phyloP scores from a whole-genome alignment of 1,284 basidiomycete species.

The Ceratobasidium sp. region DNA sequence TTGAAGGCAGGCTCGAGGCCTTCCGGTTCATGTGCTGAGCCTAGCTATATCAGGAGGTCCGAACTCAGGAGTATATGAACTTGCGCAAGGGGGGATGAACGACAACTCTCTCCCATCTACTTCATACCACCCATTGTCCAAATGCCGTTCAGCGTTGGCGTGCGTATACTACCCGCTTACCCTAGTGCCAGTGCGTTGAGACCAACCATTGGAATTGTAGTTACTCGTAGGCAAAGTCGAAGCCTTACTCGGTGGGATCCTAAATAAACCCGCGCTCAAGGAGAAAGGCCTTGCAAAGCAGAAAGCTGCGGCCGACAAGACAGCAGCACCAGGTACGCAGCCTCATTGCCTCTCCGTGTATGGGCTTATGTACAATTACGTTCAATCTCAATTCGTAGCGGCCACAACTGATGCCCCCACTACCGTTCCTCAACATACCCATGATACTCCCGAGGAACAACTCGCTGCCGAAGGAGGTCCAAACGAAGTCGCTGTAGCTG shows the following conservation, averaged over 20 bases:
- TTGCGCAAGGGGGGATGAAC: neutral
- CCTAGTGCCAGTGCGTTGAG: neutral
- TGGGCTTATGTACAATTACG: neutral
- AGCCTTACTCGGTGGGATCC: neutral
- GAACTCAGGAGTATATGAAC: neutral
- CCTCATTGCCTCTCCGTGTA: neutral
- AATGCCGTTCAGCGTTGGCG: conserved; percentile 12
- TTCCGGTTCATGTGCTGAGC: no score
- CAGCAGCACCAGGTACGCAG: neutral
- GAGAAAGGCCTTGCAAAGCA: conserved; percentile 27
- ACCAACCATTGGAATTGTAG: neutral
- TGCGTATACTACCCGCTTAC: neutral
- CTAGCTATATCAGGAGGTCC: neutral
- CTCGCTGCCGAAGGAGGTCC: conserved; percentile 23
- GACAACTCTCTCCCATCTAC: neutral
- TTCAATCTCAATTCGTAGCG: neutral
- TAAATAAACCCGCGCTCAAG: conserved; percentile 9
- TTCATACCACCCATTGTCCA: neutral
- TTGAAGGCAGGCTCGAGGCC: no score
- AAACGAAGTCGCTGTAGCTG: neutral
- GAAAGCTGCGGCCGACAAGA: conserved; percentile 21
- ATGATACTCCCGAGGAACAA: conserved; percentile 9
- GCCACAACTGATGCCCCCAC: neutral
- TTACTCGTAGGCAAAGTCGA: conserved; percentile 16
- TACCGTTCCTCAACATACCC: neutral